Evolutionary conservation across 768 basidiomycete genomes (phyloP).

Genomic region (Leccinellum luteum): DNA sequence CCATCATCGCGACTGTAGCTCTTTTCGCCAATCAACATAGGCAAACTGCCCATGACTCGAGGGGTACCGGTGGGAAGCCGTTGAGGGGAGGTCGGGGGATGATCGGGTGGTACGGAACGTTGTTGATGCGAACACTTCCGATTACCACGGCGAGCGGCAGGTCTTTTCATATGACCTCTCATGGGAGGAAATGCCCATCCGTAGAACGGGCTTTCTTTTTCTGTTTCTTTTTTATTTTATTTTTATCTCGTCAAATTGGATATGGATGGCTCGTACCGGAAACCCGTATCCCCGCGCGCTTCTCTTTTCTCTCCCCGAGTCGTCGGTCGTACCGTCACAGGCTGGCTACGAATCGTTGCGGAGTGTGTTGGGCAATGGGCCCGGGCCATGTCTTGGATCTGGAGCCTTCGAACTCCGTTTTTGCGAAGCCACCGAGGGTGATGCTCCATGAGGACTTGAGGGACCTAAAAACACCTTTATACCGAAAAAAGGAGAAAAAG

Average conservation of each 20-base stretch:
- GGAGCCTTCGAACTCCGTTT: conserved; percentile 12
- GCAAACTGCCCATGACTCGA: neutral
- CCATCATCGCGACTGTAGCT: conserved; percentile 7
- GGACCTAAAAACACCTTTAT: neutral
- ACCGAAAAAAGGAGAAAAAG: neutral
- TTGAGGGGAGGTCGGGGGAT: conserved; percentile 3
- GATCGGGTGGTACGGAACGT: conserved; percentile 15
- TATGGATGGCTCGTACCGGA: conserved; percentile 14
- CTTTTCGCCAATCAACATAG: conserved; percentile 21
- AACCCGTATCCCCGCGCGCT: conserved; percentile 2
- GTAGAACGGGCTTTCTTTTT: conserved; percentile 8
- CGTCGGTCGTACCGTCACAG: neutral
- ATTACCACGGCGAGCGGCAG: conserved; percentile 20
- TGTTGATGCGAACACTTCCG: conserved; percentile 14
- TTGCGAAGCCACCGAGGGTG: conserved; percentile 6
- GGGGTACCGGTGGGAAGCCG: neutral
- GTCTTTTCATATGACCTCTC: conserved; percentile 21
- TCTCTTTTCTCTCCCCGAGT: neutral
- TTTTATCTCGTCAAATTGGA: conserved; percentile 15
- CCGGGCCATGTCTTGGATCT: conserved; percentile 13
- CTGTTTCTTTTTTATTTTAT: neutral
- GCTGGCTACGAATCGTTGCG: neutral
- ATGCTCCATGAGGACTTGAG: neutral
- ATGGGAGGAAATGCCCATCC: conserved; percentile 8
- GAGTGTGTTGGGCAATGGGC: conserved; percentile 6